Conservation (phyloP, 2,329 filamentous ascomycete genomes). For the Ophiostoma tasmaniense region DNA sequence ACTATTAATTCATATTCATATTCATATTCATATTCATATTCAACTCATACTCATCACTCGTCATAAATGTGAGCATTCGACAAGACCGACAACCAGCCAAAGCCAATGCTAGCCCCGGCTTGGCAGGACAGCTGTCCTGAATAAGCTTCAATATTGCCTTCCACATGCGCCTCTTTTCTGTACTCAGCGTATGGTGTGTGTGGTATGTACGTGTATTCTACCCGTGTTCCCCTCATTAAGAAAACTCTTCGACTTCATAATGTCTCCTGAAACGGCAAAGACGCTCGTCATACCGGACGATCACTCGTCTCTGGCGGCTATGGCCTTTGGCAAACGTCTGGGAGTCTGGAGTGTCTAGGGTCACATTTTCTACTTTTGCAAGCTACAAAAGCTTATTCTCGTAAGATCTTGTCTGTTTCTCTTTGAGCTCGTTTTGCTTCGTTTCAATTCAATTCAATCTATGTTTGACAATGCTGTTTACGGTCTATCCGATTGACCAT, state of each 20-base stretch:
- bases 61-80: too few species aligned
- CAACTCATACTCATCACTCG: too few species aligned
- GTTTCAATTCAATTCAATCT: too few species aligned
- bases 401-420: neutral
- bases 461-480: neutral
- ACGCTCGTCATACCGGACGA: neutral
- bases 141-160: neutral
- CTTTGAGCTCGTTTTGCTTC: too few species aligned
- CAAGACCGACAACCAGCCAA: neutral
- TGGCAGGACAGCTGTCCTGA: neutral
- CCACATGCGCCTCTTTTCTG: neutral
- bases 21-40: too few species aligned
- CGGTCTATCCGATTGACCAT: neutral
- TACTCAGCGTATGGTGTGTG: too few species aligned
- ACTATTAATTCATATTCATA: neutral
- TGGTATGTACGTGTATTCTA: too few species aligned
- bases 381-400: neutral
- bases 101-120: neutral
- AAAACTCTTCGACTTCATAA: neutral
- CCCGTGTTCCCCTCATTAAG: neutral
- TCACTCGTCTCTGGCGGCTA: neutral
- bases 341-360: neutral
- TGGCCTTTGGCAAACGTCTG: neutral
- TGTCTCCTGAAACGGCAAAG: neutral
- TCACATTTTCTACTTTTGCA: neutral